Percentiles rank a stretch among this genome's conserved stretches.
These are phyloP conservation scores for Thermothelomyces thermophilus DNA, from an alignment of 2,329 filamentous ascomycete species.

Conservation along the genomic window DNA sequence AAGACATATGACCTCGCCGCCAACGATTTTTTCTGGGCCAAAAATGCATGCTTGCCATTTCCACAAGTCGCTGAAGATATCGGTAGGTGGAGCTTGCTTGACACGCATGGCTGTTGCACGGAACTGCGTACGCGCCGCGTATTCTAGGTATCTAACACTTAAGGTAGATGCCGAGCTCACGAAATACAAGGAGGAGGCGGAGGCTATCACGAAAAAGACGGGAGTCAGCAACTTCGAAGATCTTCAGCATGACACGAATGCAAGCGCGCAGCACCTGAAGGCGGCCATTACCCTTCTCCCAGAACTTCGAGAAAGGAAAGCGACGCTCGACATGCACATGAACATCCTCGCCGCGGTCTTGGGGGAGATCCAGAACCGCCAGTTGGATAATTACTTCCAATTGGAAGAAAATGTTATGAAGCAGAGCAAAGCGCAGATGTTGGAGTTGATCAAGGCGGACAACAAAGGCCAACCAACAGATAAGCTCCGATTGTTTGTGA, in stretches of 20 bases:
- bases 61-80: slow-evolving; percentile 92
- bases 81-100: slow-evolving; percentile 10
- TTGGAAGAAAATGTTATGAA: slow-evolving; percentile 89
- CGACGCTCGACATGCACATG: slow-evolving; percentile 97
- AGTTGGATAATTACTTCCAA: slow-evolving; percentile 94
- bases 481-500: slow-evolving; percentile 89
- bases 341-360: slow-evolving; percentile 78
- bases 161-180: slow-evolving; percentile 81
- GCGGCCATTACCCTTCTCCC: slow-evolving; percentile 89
- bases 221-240: slow-evolving; percentile 90
- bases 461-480: slow-evolving; percentile 81
- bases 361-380: slow-evolving; percentile 82
- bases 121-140: too few species aligned
- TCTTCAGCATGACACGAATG: slow-evolving; percentile 78
- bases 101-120: too few species aligned
- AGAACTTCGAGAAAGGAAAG: slow-evolving; percentile 86
- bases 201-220: slow-evolving; percentile 90
- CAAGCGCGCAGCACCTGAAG: slow-evolving; percentile 90
- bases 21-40: slow-evolving; percentile 94
- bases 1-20: slow-evolving; percentile 84
- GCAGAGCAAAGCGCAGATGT: slow-evolving; percentile 79
- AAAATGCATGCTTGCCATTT: slow-evolving; percentile 85
- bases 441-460: slow-evolving; percentile 76
- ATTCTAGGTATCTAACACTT: slow-evolving; percentile 3
- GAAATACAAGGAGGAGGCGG: slow-evolving; percentile 91